These are phyloP conservation scores for Lepraria neglecta DNA, from an alignment of 495 filamentous ascomycete species.

Conservation along the genomic window DNA sequence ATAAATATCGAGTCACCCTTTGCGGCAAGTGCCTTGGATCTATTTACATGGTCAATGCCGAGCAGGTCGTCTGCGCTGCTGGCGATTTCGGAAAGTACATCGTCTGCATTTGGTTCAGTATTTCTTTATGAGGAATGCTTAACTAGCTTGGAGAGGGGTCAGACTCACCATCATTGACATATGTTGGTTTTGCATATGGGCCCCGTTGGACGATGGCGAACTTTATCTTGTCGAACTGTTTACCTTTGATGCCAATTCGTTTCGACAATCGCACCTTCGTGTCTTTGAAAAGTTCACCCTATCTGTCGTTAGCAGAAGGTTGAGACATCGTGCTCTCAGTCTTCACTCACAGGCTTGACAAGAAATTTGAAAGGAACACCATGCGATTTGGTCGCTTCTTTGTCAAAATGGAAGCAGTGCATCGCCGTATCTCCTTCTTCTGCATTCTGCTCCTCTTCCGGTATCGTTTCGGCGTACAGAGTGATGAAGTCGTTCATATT, in stretches of 20 bases:
- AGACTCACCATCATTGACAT: constrained; percentile 78
- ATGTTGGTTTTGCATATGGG: constrained; percentile 66
- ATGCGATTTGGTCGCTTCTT: constrained; percentile 68
- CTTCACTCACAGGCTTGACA: constrained; percentile 64
- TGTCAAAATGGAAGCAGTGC: constrained; percentile 84
- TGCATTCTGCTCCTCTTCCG: constrained; percentile 66
- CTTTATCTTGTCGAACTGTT: constrained; percentile 97
- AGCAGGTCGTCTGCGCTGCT: constrained; percentile 65
- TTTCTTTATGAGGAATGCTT: not conserved
- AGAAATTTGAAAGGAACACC: constrained; percentile 89
- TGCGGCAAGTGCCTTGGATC: constrained; percentile 52
- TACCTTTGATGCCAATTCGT: constrained; percentile 90
- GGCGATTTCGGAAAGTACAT: constrained; percentile 70
- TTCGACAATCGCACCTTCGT: constrained; percentile 87
- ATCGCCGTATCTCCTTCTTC: constrained; percentile 56
- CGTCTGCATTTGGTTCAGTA: constrained; percentile 48
- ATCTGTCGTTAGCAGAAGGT: constrained; percentile 26
- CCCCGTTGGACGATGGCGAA: constrained; percentile 74
- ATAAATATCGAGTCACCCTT: constrained; percentile 62
- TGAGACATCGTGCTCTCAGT: not conserved
- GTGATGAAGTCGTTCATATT: constrained; percentile 79
- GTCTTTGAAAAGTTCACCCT: constrained; percentile 83
- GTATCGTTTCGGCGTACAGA: constrained; percentile 71
- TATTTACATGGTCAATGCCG: constrained; percentile 87
- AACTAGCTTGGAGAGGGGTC: not conserved